These are phyloP conservation scores for Ganoderma multipileum DNA, from an alignment of 1,284 basidiomycete species.

Conservation along the genomic window DNA sequence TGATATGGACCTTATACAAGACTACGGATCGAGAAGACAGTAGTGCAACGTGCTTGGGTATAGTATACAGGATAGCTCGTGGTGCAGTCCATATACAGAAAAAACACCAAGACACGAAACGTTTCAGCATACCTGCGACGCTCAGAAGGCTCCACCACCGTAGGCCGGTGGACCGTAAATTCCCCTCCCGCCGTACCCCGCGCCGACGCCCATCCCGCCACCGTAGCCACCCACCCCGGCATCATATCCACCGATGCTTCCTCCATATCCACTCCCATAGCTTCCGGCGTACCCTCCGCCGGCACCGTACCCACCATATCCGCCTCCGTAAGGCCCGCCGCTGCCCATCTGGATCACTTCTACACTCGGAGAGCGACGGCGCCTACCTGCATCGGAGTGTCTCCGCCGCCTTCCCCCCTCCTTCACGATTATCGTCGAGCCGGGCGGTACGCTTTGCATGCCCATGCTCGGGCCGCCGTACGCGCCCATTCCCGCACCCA, in stretches of 20 bases:
- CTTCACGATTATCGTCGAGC: constrained; percentile 32
- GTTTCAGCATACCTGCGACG: not conserved
- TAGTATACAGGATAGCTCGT: not conserved
- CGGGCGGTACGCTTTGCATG: constrained; percentile 22
- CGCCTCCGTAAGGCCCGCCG: constrained; percentile 4
- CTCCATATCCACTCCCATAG: constrained; percentile 13
- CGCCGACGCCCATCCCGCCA: not conserved
- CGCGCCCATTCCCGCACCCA: constrained; percentile 1
- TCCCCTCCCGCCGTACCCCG: not conserved
- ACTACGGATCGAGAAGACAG: not conserved
- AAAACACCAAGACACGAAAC: not conserved
- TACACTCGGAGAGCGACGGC: constrained; percentile 32
- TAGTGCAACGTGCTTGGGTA: not conserved
- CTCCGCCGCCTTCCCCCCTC: constrained; percentile 10
- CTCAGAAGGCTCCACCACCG: not conserved
- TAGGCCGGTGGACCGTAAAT: not conserved
- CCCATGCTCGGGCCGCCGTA: constrained; percentile 8
- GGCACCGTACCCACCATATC: constrained; percentile 13
- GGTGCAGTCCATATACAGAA: not conserved
- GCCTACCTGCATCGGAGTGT: constrained; percentile 15
- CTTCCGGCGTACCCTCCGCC: constrained; percentile 13
- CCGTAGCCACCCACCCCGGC: not conserved
- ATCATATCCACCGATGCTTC: constrained; percentile 1
- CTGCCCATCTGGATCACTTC: constrained; percentile 18
- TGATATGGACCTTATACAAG: not conserved